phyloP scores from a whole-genome alignment of 1,284 basidiomycete species.

The Blastosporella zonata region DNA sequence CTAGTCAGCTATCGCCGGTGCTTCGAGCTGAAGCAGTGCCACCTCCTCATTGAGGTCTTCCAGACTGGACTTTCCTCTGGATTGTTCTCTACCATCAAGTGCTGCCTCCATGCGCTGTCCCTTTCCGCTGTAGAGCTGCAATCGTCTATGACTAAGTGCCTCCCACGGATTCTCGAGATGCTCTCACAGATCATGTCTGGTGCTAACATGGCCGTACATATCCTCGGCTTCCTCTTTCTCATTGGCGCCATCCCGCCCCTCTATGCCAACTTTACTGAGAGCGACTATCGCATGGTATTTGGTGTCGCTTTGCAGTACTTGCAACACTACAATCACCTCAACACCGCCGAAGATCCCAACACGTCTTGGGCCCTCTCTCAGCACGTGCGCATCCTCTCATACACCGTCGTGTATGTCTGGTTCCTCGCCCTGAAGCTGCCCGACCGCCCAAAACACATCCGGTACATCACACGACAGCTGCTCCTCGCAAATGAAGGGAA shows the following conservation, averaged over 20 bases:
- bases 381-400: constrained; percentile 92
- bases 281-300: constrained; percentile 93
- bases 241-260: constrained; percentile 76
- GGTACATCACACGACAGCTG: constrained; percentile 86
- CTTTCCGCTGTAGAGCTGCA: constrained; percentile 90
- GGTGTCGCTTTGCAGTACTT: constrained; percentile 95
- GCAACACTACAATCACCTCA: constrained; percentile 81
- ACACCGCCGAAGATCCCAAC: constrained; percentile 42
- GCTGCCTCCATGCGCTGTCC: constrained; percentile 89
- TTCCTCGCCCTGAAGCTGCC: constrained; percentile 88
- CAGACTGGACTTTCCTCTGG: constrained; percentile 73
- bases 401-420: constrained; percentile 94
- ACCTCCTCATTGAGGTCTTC: constrained; percentile 83
- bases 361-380: constrained; percentile 90
- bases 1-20: constrained; percentile 86
- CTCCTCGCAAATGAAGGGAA: constrained; percentile 85
- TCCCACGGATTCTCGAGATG: constrained; percentile 83
- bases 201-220: constrained; percentile 91
- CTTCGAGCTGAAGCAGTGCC: constrained; percentile 68
- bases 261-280: constrained; percentile 91
- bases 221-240: constrained; percentile 89
- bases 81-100: constrained; percentile 81
- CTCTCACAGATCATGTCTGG: constrained; percentile 95
- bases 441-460: constrained; percentile 81
- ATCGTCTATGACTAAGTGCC: constrained; percentile 77